These are phyloP conservation scores for Digitaria exilis DNA, from an alignment of 202 grass and related monocot species.

Conservation along the genomic window DNA sequence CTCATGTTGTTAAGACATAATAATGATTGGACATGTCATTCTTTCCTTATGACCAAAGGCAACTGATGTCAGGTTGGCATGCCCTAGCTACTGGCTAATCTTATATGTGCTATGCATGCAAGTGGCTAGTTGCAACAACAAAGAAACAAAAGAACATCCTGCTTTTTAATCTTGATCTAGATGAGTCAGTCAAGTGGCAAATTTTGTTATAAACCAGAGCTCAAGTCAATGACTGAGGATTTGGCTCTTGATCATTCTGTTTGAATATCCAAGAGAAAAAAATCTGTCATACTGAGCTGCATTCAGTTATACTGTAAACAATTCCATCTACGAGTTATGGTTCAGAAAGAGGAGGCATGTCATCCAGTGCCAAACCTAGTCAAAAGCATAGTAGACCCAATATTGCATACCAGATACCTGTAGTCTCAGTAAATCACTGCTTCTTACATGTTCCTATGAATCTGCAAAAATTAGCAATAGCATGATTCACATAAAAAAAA, in stretches of 20 bases:
- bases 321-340: background rate
- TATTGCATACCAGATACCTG: conserved; percentile 5
- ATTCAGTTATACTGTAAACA: background rate
- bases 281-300: background rate
- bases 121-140: background rate
- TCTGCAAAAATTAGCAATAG: background rate
- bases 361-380: background rate
- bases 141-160: conserved; percentile 4
- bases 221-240: background rate
- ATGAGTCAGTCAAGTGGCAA: conserved; percentile 5
- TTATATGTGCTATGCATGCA: background rate
- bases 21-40: conserved; percentile 26
- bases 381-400: conserved; percentile 21
- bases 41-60: conserved; percentile 6
- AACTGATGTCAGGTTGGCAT: conserved; percentile 18
- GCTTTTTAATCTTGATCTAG: background rate
- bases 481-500: background rate
- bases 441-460: background rate
- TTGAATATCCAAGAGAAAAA: background rate
- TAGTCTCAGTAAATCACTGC: background rate
- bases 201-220: conserved; percentile 3
- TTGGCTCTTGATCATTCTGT: background rate
- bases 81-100: background rate
- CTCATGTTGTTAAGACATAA: conserved; percentile 8
- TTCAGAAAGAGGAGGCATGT: background rate